These are phyloP conservation scores for Maudiozyma serrabonitensis DNA, from an alignment of 805 yeast genomes.

Conservation along the genomic window DNA sequence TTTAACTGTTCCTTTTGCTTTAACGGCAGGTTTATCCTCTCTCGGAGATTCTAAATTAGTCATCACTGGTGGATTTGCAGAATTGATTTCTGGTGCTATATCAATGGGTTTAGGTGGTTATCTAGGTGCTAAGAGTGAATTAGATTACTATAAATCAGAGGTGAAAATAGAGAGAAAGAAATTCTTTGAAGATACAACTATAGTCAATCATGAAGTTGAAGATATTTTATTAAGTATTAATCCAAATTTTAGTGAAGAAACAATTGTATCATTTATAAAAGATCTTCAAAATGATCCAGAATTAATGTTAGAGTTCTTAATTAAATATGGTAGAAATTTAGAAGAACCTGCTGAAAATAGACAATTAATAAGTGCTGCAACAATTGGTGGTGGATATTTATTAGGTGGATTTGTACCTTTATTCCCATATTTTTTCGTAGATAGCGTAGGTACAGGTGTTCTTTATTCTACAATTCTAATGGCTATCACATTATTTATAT, in stretches of 20 bases:
- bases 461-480: slow-evolving; percentile 66
- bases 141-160: slow-evolving; percentile 62
- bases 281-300: slow-evolving; percentile 76
- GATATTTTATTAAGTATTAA: slow-evolving; percentile 69
- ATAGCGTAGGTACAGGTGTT: slow-evolving; percentile 68
- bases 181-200: slow-evolving; percentile 55
- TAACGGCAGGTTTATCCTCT: slow-evolving; percentile 90
- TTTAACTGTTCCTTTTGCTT: slow-evolving; percentile 95
- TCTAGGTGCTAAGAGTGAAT: slow-evolving; percentile 86
- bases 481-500: slow-evolving; percentile 75
- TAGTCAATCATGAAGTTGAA: slow-evolving; percentile 66
- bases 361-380: slow-evolving; percentile 76
- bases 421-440: slow-evolving; percentile 79
- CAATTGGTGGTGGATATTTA: slow-evolving; percentile 83
- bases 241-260: slow-evolving; percentile 48
- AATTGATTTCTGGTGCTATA: slow-evolving; percentile 91
- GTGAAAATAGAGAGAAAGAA: slow-evolving; percentile 61
- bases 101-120: slow-evolving; percentile 98
- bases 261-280: slow-evolving; percentile 60
- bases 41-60: slow-evolving; percentile 85
- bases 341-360: slow-evolving; percentile 94
- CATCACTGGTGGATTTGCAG: slow-evolving; percentile 97
- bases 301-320: slow-evolving; percentile 74
- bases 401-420: slow-evolving; percentile 89
- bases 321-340: slow-evolving; percentile 81